Evolutionary conservation across 192 early-diverging fungal genomes (phyloP), one percentile per base, ranked within the genome.

Genomic region (Backusella tarrabulga): DNA sequence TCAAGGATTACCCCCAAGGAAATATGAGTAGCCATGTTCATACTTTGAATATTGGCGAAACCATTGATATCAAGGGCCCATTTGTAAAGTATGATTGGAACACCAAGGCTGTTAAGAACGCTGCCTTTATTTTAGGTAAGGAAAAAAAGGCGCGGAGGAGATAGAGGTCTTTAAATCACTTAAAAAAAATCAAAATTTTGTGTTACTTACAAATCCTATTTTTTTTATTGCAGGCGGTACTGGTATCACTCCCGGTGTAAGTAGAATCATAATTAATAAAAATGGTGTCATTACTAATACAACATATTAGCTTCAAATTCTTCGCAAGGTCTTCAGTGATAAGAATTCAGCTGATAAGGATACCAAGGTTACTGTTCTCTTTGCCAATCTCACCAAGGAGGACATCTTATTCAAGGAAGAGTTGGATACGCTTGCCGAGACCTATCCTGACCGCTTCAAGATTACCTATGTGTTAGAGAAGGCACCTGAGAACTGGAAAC

Each of bases 51-150:
- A 81, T 87, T 34, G 93, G 93, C 54, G 93, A 95, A 44, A 83
- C 78, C n/a, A 82, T 95, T n/a, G 88, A 91, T 23, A 84, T 95
- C 75, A 93, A 93, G 83, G 94, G 94, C 1, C 94, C 94, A 68
- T 90, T 92, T 77, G 77, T 73, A 63, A 93, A 94, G 84, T 89
- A 84, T 73, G 70, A 78, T 42, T 90, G 91, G 79, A 83, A 85
- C 63, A 79, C 89, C 26, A 93, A 91, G 83, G 81, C 91, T 79
- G 85, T 85, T 67, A 73, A 87, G 36, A 72, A 90, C 68, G 85
- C 94, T 66, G 91, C 84, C 46, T 81, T 95, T 87, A 85, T 95
- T 77, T 92, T 93, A 68, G 82, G 82, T 79, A 73, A 74, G 50
- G 6, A 8, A 38, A 8, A 60, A 73, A 52, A 14, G 32, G 67